Percentiles rank a stretch among this genome's conserved stretches.
phyloP scores from a whole-genome alignment of 2,329 filamentous ascomycete species.

The Chaetomium sp. region DNA sequence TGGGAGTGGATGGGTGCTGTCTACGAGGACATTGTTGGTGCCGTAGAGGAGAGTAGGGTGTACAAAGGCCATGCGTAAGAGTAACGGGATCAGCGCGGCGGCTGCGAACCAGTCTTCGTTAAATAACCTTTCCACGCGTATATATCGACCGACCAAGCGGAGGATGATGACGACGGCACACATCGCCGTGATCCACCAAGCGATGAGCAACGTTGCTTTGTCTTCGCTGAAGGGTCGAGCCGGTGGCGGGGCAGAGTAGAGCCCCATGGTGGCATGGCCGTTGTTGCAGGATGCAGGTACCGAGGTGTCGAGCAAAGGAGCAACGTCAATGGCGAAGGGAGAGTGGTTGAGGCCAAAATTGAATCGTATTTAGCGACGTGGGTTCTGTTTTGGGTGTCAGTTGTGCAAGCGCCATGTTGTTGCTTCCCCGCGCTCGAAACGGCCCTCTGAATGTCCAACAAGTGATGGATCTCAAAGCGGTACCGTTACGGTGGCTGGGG shows the following conservation, averaged over 20 bases:
- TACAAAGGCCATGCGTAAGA: constrained; percentile 79
- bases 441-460: too few relatives aligned
- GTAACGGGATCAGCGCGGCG: constrained; percentile 74
- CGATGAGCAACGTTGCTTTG: constrained; percentile 87
- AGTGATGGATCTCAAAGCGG: not conserved
- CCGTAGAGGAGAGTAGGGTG: constrained; percentile 83
- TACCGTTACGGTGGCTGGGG: not conserved
- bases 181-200: constrained; percentile 90
- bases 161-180: constrained; percentile 80
- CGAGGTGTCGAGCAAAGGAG: not conserved
- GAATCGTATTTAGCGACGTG: not conserved
- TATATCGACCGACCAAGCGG: constrained; percentile 77
- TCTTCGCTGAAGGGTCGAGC: constrained; percentile 56
- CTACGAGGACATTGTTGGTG: constrained; percentile 79
- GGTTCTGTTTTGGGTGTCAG: not conserved
- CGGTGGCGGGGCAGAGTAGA: constrained; percentile 59
- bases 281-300: not conserved
- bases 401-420: not conserved
- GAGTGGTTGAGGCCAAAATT: not conserved
- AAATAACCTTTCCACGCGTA: constrained; percentile 84
- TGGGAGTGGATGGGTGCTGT: constrained; percentile 46
- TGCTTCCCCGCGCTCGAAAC: not conserved
- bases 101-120: constrained; percentile 86
- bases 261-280: constrained; percentile 50
- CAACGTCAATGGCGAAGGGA: not conserved